Base-by-base conservation (phyloP, 1,284 basidiomycete genomes). In the Trichosporon coremiiforme region DNA sequence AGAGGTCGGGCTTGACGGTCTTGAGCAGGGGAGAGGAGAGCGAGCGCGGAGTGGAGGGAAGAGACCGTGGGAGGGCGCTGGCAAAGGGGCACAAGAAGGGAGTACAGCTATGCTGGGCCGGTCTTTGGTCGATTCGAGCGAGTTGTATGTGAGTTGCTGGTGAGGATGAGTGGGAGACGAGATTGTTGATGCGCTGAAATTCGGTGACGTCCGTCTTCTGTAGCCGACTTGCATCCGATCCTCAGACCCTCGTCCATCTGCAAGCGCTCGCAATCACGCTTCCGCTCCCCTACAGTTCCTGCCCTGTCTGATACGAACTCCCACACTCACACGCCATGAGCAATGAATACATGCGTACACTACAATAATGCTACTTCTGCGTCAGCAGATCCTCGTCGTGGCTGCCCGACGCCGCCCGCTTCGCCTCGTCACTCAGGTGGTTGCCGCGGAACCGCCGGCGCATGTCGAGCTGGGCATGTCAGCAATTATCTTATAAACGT, bases 361-460 rank as follows among this genome's bases (percentile, higher is more conserved):
- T 62, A 62, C 57, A 62, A 62, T 33, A 29, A 29, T 35, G 64
- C 38, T 65, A 65, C 64, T 65, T 65, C 64, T 65, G 13, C 25
- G 64, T 25, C 41, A 47, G 25, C 45, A 65, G 45, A 29, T 45
- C 41, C 29, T 45, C 41, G 41, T 65, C 64, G 45, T 65, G 31
- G 41, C 29, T 35, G 15, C 47, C 65, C 22, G 57, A 62, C 17
- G 57, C 57, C 20, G 36, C 64, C 33, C 66, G 66, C 70, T 74
- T 76, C 64, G 70, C 74, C 57, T 73, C 66, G 7, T 75, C 73
- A 15, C 71, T 69, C 8, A 82, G 73, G 68, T 82, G 80, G 72
- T 83, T 84, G 2, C 83, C 83, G 64, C 82, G 70, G 72, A 84
- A 83, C 17, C 83, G 76, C 62, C 82, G 74, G 33, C 82, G 74